Base-by-base conservation (phyloP, 202 grass and related monocot genomes). In the Brachypodium distachyon region DNA sequence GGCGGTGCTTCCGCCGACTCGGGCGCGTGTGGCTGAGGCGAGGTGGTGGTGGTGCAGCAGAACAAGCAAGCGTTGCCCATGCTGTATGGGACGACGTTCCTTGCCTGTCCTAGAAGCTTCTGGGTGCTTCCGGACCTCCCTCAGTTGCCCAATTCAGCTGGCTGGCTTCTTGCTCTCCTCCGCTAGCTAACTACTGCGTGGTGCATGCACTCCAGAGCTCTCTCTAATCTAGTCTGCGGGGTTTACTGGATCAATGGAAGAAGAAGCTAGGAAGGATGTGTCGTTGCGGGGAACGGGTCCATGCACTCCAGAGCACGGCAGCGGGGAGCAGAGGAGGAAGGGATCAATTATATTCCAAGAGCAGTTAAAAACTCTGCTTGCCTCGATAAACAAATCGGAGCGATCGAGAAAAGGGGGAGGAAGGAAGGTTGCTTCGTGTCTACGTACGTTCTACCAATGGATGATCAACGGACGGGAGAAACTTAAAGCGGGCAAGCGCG, bases 61-160 rank as follows among this genome's bases (percentile, higher is more conserved):
- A 55, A 69, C 0, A 70, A 10, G 63, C 79, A 83, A 8, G 57
- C 9, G 76, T 85, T 89, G 19, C 82, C 87, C 87, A 89, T 89
- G n/a, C n/a, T n/a, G n/a, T n/a, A n/a, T 33, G 70, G 2, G 6
- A 2, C 64, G 5, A 33, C 67, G 23, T 4, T 36, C 33, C 12
- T 21, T 12, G 11, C 57, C 56, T 9, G n/a, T n/a, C 5, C 17
- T 31, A 29, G 72, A 86, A 82, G 38, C 26, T 85, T 72, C 67
- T 53, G n/a, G 72, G 51, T 4, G 22, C 29, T 67, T 80, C 14
- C 6, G 0, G 28, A 14, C 66, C 74, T 28, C 18, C 36, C 9
- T 46, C 71, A n/a, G n/a, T n/a, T n/a, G n/a, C n/a, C n/a, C n/a
- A n/a, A n/a, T n/a, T n/a, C n/a, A n/a, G n/a, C 10, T 43, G 13